Evolutionary conservation across 352 stramenopile genomes (phyloP), one percentile per base, ranked within the genome.

Genomic region (Phytophthora citrophthora): DNA sequence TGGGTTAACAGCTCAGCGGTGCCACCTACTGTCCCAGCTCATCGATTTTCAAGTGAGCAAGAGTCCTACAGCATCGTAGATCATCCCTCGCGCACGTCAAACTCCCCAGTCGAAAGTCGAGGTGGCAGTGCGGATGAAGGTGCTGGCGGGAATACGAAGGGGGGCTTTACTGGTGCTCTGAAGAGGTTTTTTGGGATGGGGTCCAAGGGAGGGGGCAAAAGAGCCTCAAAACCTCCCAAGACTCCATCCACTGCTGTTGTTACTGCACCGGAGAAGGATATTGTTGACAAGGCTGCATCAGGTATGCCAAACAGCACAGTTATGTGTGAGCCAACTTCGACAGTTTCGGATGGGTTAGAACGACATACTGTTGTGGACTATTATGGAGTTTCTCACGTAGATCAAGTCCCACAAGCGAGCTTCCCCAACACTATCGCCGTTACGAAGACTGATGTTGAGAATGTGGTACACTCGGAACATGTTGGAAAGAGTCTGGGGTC

Each of bases 161-260:
- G 58, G 5, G 74, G 84, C 1, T 78, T 93, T 20, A 65, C 77
- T 38, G 74, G 76, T 13, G 83, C 74, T 18, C 43, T 93, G 0
- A 91, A 91, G 63, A 71, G 85, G 0, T 86, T 93, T 7, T 90
- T 93, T 40, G 81, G 81, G 4, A 83, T 91, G 43, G 71, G 53
- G 18, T 63, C 62, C 3, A 85, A 78, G 47, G 23, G 47, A 5
- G 5, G 36, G 6, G 49, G 36, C 2, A 72, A 76, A n/a, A 81
- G 68, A 20, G 7, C 32, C 11, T 38, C 34, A 29, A 68, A 68
- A 16, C 5, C 48, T 48, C 29, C 36, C 13, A 57, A 67, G 6
- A 10, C 16, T 12, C n/a, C 53, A 32, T 9, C 16, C 27, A 41
- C 53, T 24, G 7, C 48, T 39, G 38, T 41, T 12, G 39, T 18